Percentiles rank a stretch among this genome's conserved stretches.
Evolutionary conservation across 257 asterid genomes (phyloP).

Genomic region (Solanum infundibuliforme): DNA sequence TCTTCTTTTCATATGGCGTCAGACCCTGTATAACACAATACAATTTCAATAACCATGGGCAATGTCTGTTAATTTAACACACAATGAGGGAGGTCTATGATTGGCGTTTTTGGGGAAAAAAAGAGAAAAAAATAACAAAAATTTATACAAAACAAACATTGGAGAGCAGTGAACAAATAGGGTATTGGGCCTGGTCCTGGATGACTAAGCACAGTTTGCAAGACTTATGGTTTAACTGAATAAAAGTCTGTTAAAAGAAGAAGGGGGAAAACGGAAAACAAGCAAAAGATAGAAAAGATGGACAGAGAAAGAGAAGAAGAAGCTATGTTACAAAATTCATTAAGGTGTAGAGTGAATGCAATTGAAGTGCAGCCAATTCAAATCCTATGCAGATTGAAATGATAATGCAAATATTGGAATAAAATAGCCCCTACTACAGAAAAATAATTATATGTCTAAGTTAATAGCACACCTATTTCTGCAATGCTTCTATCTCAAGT

Average conservation of each 20-base stretch:
- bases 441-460: background rate
- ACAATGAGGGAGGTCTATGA: background rate
- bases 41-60: background rate
- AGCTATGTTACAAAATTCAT: background rate
- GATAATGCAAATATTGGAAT: background rate
- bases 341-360: background rate
- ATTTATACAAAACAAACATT: background rate
- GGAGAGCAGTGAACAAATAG: background rate
- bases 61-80: background rate
- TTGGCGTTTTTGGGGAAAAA: background rate
- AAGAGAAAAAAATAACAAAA: background rate
- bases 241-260: background rate
- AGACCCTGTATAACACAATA: constrained; percentile 46
- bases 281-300: background rate
- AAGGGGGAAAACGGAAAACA: background rate
- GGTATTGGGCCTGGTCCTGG: background rate
- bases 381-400: background rate
- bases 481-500: background rate
- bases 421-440: background rate
- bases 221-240: background rate
- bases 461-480: background rate
- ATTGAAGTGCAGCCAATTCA: background rate
- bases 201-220: background rate
- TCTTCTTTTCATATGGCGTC: constrained; percentile 94
- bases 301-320: background rate